Conservation (phyloP, 106 monocot genomes). For the Dioscorea zingiberensis region DNA sequence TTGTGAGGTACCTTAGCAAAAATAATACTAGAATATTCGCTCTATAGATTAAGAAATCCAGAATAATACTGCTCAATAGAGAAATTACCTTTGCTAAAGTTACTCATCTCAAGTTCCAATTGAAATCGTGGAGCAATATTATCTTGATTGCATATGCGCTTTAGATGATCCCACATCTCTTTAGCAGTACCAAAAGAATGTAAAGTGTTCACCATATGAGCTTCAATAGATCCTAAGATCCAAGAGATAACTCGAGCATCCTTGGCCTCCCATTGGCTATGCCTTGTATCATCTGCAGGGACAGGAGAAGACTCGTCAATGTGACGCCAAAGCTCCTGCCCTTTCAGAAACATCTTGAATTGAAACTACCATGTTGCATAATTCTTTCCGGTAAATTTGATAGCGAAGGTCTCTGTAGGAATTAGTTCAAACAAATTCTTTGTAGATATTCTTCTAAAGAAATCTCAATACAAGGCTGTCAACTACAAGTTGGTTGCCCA, state of each 20-base stretch:
- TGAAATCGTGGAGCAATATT: constrained; percentile 4
- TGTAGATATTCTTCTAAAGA: too few relatives aligned
- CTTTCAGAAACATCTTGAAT: not conserved
- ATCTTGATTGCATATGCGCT: constrained; percentile 9
- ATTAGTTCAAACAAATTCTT: too few relatives aligned
- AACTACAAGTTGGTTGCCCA: too few relatives aligned
- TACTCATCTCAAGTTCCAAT: not conserved
- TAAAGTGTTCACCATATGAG: not conserved
- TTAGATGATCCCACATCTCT: constrained; percentile 9
- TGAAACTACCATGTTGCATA: not conserved
- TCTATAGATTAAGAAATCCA: not conserved
- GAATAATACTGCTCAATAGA: too few relatives aligned
- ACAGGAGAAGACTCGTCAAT: not conserved
- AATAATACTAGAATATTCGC: not conserved
- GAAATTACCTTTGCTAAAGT: not conserved
- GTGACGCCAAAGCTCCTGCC: not conserved
- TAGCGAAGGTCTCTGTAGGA: too few relatives aligned
- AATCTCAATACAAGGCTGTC: too few relatives aligned
- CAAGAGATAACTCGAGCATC: constrained; percentile 3
- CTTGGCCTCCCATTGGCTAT: not conserved
- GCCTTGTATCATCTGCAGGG: not conserved
- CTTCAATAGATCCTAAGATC: not conserved
- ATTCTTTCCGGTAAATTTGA: not conserved
- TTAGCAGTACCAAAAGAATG: not conserved
- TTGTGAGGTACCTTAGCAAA: not conserved